Conservation (phyloP, 1,139 yeast genomes). For the Yamadazyma buinensis region DNA sequence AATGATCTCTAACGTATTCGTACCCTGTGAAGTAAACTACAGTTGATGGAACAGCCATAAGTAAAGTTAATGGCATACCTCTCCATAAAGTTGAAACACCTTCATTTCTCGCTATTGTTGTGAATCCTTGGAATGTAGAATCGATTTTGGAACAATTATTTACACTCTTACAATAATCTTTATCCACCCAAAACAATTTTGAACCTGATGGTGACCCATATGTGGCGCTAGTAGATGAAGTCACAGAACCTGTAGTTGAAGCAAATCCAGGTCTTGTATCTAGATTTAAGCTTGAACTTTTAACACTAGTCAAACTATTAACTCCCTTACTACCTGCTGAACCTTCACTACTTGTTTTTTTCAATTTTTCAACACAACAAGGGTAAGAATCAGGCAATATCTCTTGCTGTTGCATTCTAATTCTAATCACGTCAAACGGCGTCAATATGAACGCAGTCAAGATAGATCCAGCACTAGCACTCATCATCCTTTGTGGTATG, state of each 20-base stretch:
- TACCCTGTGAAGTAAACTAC: slow-evolving; percentile 93
- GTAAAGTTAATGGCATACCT: slow-evolving; percentile 74
- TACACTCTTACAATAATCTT: slow-evolving; percentile 33
- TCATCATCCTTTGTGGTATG: slow-evolving; percentile 66
- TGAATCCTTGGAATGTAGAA: slow-evolving; percentile 72
- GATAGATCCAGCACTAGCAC: slow-evolving; percentile 91
- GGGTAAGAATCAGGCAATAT: slow-evolving; percentile 36
- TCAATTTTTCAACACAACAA: slow-evolving; percentile 5
- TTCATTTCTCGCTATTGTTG: slow-evolving; percentile 62
- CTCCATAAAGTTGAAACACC: slow-evolving; percentile 83
- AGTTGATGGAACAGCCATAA: slow-evolving; percentile 92
- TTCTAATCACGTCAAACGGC: slow-evolving; percentile 91
- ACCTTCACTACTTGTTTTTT: no score
- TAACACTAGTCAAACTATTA: background rate
- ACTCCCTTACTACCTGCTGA: no score
- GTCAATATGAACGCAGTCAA: slow-evolving; percentile 82
- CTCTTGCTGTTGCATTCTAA: slow-evolving; percentile 87
- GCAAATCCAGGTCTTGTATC: no score
- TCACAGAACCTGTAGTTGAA: no score
- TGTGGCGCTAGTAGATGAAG: no score
- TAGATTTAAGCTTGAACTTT: background rate
- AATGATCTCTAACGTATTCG: slow-evolving; percentile 74
- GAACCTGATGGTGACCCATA: no score
- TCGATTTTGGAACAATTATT: slow-evolving; percentile 34
- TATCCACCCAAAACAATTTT: slow-evolving; percentile 38